Base-by-base conservation (phyloP, 345 rosid species). In the Eucalyptus sp. region DNA sequence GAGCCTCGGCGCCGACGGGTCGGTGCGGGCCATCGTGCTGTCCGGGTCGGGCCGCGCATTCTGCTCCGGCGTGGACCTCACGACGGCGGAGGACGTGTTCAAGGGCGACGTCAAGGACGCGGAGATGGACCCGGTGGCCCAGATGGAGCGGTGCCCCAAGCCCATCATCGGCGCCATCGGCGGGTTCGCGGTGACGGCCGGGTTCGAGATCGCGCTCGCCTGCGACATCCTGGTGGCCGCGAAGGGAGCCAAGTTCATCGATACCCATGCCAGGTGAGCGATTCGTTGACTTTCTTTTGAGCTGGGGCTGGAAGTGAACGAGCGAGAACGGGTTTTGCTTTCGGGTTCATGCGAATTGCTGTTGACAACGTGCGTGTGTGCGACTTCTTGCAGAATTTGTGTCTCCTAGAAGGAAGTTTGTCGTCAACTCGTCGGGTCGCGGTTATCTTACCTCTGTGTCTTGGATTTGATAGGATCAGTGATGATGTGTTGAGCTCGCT, bases 41-140 rank as follows among this genome's bases (percentile, higher is more conserved):
- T 89, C 96, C 24, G 98, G 97, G 16, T 91, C 98, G 43, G 99
- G 99, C 87, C 92, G 96, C 52, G 94, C 99, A 15, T 98, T 97
- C 91, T 98, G 99, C 90, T 93, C 99, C 13, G 99, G 99, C 24
- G 95, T 97, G 11, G 99, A 98, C 90, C 93, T 97, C 89, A 98
- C 96, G 31, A 93, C 95, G 10, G 99, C 98, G 8, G 98, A 97
- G 92, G 93, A 94, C 16, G 97, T 98, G 56, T 98, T 98, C 90
- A 97, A 98, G 83, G 99, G 99, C 20, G 98, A 97, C 90, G 98
- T 97, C 7, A 98, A 95, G 93, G 99, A 97, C 89, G 89, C 90
- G 86, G 98, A 97, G 86, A 8, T 93, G 27, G 97, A 98, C 89
- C 95, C 95, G 44, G 95, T 96, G 5, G 91, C 90, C 14, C 99